Base-by-base conservation (phyloP, 352 stramenopile species). In the Globisporangium rhizosaccharum region DNA sequence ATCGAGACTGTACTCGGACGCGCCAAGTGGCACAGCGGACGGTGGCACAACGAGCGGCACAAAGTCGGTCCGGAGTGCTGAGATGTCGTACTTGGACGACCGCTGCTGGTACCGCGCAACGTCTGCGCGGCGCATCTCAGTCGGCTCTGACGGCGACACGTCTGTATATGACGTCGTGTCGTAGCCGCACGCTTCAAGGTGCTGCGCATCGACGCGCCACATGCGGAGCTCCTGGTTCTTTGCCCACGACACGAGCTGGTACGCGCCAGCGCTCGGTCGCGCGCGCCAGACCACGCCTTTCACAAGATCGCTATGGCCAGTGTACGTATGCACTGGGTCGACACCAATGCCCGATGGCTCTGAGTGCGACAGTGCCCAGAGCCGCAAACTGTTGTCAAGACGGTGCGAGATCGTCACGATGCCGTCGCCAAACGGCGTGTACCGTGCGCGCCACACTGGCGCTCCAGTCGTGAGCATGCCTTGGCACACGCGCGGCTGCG, bases 361-460 rank as follows among this genome's bases (percentile, higher is more conserved):
- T 0, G 51, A 49, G 48, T 87, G 70, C 6, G 74, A 73, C 47
- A 93, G 61, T 28, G 73, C 68, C 82, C 82, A 94, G 18, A 94
- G 65, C 3, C 81, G 72, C 37, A 94, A 56, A 7, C 69, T 76
- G 42, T 71, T 76, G 51, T 92, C 82, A 25, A 82, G 68, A 2
- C 82, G 72, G 55, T 91, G 73, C 12, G 73, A 86, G 56, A 78
- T 88, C 25, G 85, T 94, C 59, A 92, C 71, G n/a, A 94, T 54
- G 0, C 77, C 85, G 54, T 92, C 79, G n/a, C 82, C 85, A 55
- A 94, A 90, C 17, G 85, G 85, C 33, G 83, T 90, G 68, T 90
- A 94, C 50, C 74, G 71, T 28, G 80, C 83, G 48, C 76, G 61
- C 80, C 76, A 85, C 50, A 92, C 85, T 5, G 85, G 81, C 0